Percentiles rank a stretch among this genome's conserved stretches.
phyloP scores from a whole-genome alignment of 1,284 basidiomycete species.

The Cryptococcus sp. region DNA sequence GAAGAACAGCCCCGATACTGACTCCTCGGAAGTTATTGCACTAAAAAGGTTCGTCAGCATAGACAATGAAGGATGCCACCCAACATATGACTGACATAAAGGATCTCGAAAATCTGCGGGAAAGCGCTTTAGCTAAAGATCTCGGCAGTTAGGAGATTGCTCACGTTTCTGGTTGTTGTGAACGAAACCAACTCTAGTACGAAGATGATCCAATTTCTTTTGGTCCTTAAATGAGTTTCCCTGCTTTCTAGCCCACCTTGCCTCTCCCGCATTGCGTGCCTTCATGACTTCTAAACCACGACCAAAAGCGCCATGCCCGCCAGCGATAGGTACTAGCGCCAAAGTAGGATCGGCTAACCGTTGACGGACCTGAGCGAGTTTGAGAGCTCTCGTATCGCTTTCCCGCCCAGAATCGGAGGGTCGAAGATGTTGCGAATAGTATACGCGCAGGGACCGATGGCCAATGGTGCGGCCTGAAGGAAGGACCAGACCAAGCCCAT shows the following conservation, averaged over 20 bases:
- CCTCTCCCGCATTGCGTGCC: conserved; percentile 92
- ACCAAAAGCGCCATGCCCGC: conserved; percentile 82
- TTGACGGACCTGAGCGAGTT: conserved; percentile 67
- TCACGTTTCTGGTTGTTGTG: conserved; percentile 84
- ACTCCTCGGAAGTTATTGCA: conserved; percentile 12
- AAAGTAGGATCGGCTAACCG: conserved; percentile 77
- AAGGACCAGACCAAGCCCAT: conserved; percentile 83
- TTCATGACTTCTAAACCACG: conserved; percentile 77
- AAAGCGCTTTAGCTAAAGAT: too few species aligned
- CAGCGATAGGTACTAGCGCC: conserved; percentile 77
- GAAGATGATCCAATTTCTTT: conserved; percentile 75
- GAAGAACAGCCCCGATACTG: too few species aligned
- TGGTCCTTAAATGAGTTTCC: conserved; percentile 83
- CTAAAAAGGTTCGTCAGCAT: conserved; percentile 11
- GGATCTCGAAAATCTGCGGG: conserved; percentile 63
- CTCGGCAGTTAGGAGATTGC: too few species aligned
- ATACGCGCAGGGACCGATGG: conserved; percentile 81
- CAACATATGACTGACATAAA: conserved; percentile 33
- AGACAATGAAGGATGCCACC: neutral
- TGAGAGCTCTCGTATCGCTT: conserved; percentile 36
- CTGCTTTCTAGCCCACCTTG: conserved; percentile 85
- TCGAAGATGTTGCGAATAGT: conserved; percentile 80
- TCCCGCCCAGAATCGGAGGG: conserved; percentile 46
- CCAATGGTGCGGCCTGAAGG: conserved; percentile 91
- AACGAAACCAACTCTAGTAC: conserved; percentile 64